Conservation (phyloP, 257 asterid species). For the Capsicum rhomboideum region DNA sequence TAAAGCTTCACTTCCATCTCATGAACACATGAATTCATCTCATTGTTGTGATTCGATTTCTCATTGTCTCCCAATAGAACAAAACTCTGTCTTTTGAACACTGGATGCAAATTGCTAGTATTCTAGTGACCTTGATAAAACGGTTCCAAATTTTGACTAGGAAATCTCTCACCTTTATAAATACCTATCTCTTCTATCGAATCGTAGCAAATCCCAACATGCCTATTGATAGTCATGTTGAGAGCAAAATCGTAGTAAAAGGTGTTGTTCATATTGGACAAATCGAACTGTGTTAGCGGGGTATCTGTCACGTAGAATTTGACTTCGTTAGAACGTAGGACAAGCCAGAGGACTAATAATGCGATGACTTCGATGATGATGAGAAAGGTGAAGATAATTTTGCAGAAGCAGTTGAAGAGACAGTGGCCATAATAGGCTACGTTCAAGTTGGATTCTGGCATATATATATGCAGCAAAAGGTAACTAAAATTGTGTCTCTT, state of each 20-base stretch:
- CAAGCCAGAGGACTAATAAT: conserved; percentile 36
- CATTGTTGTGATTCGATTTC: conserved; percentile 23
- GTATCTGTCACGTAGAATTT: conserved; percentile 53
- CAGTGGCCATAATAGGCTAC: conserved; percentile 78
- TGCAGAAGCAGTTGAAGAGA: conserved; percentile 44
- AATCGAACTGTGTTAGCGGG: conserved; percentile 44
- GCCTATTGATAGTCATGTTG: conserved; percentile 1
- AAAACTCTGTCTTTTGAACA: background rate
- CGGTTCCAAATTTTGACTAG: background rate
- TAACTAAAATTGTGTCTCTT: too few species aligned
- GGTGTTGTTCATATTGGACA: conserved; percentile 36
- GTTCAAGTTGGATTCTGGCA: conserved; percentile 27
- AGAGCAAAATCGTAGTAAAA: conserved; percentile 29
- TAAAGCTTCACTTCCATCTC: conserved; percentile 43
- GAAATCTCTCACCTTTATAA: background rate
- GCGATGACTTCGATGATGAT: conserved; percentile 30
- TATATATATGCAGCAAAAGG: too few species aligned
- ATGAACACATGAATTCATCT: conserved; percentile 25
- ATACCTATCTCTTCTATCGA: background rate
- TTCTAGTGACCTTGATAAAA: conserved; percentile 5
- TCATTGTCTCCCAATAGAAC: conserved; percentile 23
- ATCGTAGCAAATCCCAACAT: conserved; percentile 1
- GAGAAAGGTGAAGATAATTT: conserved; percentile 45
- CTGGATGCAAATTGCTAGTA: background rate
- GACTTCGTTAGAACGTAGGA: conserved; percentile 68